These are phyloP conservation scores for Talaromyces sp. DNA, from an alignment of 2,329 filamentous ascomycete species.

Conservation along the genomic window DNA sequence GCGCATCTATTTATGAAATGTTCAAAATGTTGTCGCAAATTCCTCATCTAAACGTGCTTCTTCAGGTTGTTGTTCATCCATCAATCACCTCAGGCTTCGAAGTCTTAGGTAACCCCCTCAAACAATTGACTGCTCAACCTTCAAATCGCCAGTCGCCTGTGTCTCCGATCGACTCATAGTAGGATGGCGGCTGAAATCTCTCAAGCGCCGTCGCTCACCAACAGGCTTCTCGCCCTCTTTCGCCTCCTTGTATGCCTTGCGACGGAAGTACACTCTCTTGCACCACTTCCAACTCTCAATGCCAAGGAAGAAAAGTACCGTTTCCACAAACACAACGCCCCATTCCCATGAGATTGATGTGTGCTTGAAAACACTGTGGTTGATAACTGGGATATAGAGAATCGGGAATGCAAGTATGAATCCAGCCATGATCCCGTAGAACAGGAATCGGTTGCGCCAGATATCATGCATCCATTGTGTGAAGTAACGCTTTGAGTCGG, in stretches of 20 bases:
- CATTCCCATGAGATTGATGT: conserved; percentile 69
- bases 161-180: conserved; percentile 38
- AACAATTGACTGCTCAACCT: conserved; percentile 33
- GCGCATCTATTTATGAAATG: background rate
- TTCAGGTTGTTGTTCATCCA: background rate
- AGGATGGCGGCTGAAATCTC: conserved; percentile 36
- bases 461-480: conserved; percentile 69
- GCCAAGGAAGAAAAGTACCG: conserved; percentile 64
- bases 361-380: conserved; percentile 67
- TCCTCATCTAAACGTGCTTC: no score
- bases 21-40: background rate
- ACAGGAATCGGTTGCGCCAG: conserved; percentile 73
- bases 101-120: conserved; percentile 16
- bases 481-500: conserved; percentile 61
- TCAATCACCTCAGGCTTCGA: no score
- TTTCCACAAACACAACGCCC: conserved; percentile 66
- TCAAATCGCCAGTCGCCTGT: conserved; percentile 28
- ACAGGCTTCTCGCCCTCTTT: conserved; percentile 5
- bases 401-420: conserved; percentile 62
- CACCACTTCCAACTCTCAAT: conserved; percentile 69
- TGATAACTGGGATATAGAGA: conserved; percentile 70
- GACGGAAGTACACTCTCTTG: conserved; percentile 61
- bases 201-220: conserved; percentile 16
- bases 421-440: conserved; percentile 64
- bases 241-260: conserved; percentile 20